phyloP scores from a whole-genome alignment of 345 rosid species.

The Eucalyptus curtisii region DNA sequence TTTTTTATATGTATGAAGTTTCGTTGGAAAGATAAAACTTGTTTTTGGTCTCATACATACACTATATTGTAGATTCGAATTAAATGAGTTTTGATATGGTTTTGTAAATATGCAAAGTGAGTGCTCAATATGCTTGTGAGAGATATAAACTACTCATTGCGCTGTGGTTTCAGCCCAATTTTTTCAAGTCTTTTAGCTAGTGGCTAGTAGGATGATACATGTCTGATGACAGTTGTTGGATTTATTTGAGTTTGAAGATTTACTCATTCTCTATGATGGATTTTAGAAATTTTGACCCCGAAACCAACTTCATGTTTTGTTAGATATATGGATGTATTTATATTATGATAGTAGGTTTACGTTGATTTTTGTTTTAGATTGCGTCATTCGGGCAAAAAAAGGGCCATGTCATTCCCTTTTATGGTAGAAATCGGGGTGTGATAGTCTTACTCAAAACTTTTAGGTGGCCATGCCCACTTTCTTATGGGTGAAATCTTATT shows the following conservation, averaged over 20 bases:
- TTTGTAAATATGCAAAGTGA: not conserved
- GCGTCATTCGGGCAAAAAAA: not conserved
- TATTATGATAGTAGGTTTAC: not conserved
- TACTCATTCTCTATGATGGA: not conserved
- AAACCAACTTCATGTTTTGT: too few species aligned
- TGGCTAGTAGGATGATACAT: too few species aligned
- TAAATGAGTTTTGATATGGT: not conserved
- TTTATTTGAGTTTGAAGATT: not conserved
- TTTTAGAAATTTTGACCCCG: not conserved
- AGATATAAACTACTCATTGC: accelerated
- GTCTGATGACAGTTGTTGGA: not conserved
- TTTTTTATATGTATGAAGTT: too few species aligned
- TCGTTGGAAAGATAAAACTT: not conserved
- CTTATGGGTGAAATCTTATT: not conserved
- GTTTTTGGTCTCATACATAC: too few species aligned
- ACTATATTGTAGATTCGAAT: accelerated
- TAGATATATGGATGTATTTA: not conserved
- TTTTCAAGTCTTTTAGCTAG: too few species aligned
- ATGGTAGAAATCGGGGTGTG: not conserved
- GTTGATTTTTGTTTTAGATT: not conserved
- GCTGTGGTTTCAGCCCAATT: not conserved
- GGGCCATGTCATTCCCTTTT: not conserved
- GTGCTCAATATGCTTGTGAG: not conserved
- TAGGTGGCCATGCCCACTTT: not conserved
- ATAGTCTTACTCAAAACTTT: not conserved